Evolutionary conservation across 805 yeast genomes (phyloP), one percentile per base, ranked within the genome.

Genomic region (Ogataea paraovalis): DNA sequence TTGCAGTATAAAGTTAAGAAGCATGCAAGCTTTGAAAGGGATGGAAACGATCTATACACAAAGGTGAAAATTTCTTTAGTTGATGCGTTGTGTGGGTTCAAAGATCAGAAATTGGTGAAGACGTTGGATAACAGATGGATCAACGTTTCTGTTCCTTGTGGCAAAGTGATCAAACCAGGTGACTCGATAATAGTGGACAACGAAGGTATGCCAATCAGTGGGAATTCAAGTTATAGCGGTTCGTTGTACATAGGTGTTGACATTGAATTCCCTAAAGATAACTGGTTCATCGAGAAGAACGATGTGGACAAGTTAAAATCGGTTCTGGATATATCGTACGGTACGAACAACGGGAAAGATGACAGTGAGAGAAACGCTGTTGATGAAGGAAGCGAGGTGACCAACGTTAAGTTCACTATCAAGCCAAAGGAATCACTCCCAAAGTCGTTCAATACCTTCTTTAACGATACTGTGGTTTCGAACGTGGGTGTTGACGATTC

Each of bases 11-110:
- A 71, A 41, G 79, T 80, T 52, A 71, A 73, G 47, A 43, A 55
- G 3, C 78, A 83, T 60, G 57, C 67, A 1, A 57, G 55, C 1
- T 83, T 89, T 58, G 39, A 53, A 14, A 52, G 68, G 47, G 72
- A 74, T 38, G 84, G 79, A 8, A 65, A 79, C 52, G 92, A 91
- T 62, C 67, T 94, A 43, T 79, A 78, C 54, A 75, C 87, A 2
- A 70, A 73, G 25, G 66, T 82, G 36, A 71, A 70, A 7, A 78
- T 92, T 36, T 73, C 95, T 2, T 70, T 92, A 44, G 79, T 79
- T 13, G 98, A 92, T 54, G 83, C 97, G 0, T 71, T 92, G n/a
- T 78, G 88, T 49, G 98, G 98, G 2, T 85, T 91, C 58, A 69
- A 76, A 32, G 71, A 82, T 23, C 75, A 78, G 44, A 75, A 78